phyloP scores from a whole-genome alignment of 176 grass and related monocot genomes.

The Carex cristatella region DNA sequence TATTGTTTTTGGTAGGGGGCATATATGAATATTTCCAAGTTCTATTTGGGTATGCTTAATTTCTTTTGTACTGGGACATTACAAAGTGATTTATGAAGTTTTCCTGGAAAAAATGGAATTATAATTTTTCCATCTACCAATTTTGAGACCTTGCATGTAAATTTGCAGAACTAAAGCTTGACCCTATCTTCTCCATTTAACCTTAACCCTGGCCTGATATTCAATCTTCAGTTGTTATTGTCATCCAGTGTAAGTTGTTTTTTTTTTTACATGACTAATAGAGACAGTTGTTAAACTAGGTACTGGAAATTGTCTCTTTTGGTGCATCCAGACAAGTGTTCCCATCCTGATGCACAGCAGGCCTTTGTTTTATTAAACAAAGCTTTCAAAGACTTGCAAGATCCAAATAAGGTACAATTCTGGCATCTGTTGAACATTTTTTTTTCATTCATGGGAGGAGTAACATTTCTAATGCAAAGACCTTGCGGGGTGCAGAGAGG shows the following conservation, averaged over 20 bases:
- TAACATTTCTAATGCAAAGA: constrained; percentile 14
- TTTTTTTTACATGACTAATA: constrained; percentile 12
- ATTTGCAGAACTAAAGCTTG: not conserved
- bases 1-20: not conserved
- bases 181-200: constrained; percentile 1
- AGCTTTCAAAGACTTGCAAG: constrained; percentile 92
- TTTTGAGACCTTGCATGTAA: not conserved
- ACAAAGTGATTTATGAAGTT: not conserved
- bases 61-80: not conserved
- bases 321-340: constrained; percentile 91
- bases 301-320: constrained; percentile 97
- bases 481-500: constrained; percentile 44
- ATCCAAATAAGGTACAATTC: constrained; percentile 71
- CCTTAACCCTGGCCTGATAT: not conserved
- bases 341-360: constrained; percentile 87
- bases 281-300: constrained; percentile 34
- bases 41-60: not conserved
- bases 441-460: not conserved
- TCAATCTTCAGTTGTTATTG: not conserved
- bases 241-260: not conserved
- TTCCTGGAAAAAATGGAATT: not conserved
- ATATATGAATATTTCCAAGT: not conserved
- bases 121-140: not conserved
- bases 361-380: constrained; percentile 89
- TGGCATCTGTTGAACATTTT: not conserved